phyloP scores from a whole-genome alignment of 306 rosid genomes.

The Medicago ruthenica region DNA sequence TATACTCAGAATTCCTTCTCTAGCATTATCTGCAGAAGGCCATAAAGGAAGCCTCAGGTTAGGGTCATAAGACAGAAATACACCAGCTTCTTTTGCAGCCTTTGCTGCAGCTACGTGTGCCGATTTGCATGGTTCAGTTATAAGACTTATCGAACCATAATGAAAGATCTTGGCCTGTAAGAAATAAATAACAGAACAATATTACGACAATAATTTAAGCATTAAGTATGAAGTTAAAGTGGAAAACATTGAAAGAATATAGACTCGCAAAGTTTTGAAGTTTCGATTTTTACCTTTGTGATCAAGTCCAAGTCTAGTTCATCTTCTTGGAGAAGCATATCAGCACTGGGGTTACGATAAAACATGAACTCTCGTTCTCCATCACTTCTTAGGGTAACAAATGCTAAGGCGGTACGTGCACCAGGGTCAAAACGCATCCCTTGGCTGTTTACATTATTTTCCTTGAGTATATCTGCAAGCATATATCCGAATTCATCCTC shows the following conservation, averaged over 20 bases:
- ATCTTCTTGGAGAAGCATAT: slow-evolving; percentile 86
- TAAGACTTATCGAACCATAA: slow-evolving; percentile 94
- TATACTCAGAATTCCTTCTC: slow-evolving; percentile 92
- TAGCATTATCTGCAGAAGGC: slow-evolving; percentile 89
- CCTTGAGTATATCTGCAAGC: slow-evolving; percentile 88
- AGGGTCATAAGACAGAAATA: slow-evolving; percentile 85
- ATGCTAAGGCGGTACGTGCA: slow-evolving; percentile 96
- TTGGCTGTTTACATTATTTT: slow-evolving; percentile 80
- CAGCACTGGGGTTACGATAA: slow-evolving; percentile 98
- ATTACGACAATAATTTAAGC: slow-evolving; percentile 28
- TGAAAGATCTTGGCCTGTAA: slow-evolving; percentile 91
- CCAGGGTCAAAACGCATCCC: slow-evolving; percentile 93
- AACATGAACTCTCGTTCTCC: slow-evolving; percentile 99
- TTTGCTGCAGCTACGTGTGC: slow-evolving; percentile 92
- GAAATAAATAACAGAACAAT: slow-evolving; percentile 37
- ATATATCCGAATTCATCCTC: slow-evolving; percentile 98
- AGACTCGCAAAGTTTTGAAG: slow-evolving; percentile 26
- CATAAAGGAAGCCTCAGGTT: slow-evolving; percentile 96
- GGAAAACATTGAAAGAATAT: slow-evolving; percentile 25
- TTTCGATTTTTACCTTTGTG: slow-evolving; percentile 63
- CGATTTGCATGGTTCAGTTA: slow-evolving; percentile 95
- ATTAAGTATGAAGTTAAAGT: slow-evolving; percentile 19
- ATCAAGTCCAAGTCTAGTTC: slow-evolving; percentile 81
- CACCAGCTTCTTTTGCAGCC: slow-evolving; percentile 94
- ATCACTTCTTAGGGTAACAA: slow-evolving; percentile 83